A percentile compares a stretch with the other conserved stretches of the same genome.
phyloP scores from a whole-genome alignment of 768 basidiomycete species.

The Hortiboletus flavorubellus region DNA sequence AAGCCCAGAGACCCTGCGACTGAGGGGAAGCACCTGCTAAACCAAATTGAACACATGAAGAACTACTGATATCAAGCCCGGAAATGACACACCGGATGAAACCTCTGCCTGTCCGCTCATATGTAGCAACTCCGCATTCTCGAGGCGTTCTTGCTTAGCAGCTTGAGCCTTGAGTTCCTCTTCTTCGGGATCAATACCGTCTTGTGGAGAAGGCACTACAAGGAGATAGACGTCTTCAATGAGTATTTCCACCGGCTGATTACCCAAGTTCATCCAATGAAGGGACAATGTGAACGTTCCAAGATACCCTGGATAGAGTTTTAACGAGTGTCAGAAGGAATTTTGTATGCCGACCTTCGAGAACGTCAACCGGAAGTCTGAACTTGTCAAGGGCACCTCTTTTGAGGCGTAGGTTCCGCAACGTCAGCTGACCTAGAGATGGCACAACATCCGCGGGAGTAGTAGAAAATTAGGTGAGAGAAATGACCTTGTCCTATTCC shows the following conservation, averaged over 20 bases:
- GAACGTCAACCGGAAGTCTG: constrained; percentile 89
- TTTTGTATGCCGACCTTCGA: constrained; percentile 59
- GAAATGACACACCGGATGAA: constrained; percentile 39
- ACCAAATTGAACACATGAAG: constrained; percentile 6
- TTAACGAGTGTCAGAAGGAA: background rate
- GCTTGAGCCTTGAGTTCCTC: constrained; percentile 81
- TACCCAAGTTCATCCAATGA: constrained; percentile 86
- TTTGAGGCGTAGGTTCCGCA: constrained; percentile 83
- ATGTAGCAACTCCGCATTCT: constrained; percentile 83
- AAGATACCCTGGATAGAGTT: constrained; percentile 59
- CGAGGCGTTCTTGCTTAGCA: constrained; percentile 83
- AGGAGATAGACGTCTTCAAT: constrained; percentile 96
- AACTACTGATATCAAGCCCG: background rate
- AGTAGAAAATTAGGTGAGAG: background rate
- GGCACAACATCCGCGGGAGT: constrained; percentile 5
- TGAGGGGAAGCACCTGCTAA: constrained; percentile 53
- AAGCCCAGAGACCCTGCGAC: constrained; percentile 81
- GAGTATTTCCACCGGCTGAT: constrained; percentile 85
- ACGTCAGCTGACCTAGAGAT: constrained; percentile 63
- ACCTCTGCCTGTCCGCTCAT: constrained; percentile 55
- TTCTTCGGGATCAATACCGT: constrained; percentile 71
- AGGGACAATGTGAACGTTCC: constrained; percentile 84
- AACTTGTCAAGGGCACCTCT: constrained; percentile 94
- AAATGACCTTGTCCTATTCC: constrained; percentile 78
- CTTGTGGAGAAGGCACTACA: constrained; percentile 76